phyloP scores from a whole-genome alignment of 2,329 filamentous ascomycete genomes.

The Balansia obtecta region DNA sequence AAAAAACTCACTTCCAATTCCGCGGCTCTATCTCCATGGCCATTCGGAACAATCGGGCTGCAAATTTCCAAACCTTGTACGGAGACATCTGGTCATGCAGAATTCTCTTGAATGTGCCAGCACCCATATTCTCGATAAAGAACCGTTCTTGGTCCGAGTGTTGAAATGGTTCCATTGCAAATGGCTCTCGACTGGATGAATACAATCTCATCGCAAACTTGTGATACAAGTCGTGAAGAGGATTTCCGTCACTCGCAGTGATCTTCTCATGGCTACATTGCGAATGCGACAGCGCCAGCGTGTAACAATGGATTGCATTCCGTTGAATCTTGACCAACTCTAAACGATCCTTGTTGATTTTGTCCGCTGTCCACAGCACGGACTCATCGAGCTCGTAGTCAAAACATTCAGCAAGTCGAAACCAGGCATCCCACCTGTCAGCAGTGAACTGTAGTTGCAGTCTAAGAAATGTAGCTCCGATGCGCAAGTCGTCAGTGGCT shows the following conservation, averaged over 20 bases:
- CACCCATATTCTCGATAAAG: constrained; percentile 38
- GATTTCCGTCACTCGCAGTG: constrained; percentile 34
- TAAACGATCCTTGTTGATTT: constrained; percentile 70
- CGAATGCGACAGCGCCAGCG: constrained; percentile 44
- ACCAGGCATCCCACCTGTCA: constrained; percentile 84
- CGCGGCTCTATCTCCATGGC: constrained; percentile 40
- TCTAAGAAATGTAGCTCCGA: constrained; percentile 66
- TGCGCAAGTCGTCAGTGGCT: constrained; percentile 72
- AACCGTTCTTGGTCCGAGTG: constrained; percentile 45
- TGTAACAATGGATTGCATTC: constrained; percentile 71
- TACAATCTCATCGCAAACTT: constrained; percentile 51
- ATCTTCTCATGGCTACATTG: constrained; percentile 32
- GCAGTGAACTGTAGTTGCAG: constrained; percentile 74
- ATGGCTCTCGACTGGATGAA: constrained; percentile 48
- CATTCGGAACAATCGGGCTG: constrained; percentile 41
- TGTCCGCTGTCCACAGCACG: constrained; percentile 80
- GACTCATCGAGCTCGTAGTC: constrained; percentile 81
- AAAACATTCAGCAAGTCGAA: constrained; percentile 73
- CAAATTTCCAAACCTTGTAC: constrained; percentile 50
- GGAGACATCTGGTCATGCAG: constrained; percentile 44
- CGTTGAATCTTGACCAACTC: constrained; percentile 68
- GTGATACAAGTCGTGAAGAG: constrained; percentile 45
- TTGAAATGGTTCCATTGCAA: constrained; percentile 49
- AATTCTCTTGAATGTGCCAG: constrained; percentile 38
- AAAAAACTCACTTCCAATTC: constrained; percentile 42